Evolutionary conservation across 345 rosid species (phyloP), one percentile per base, ranked within the genome.

Genomic region (Microcos paniculata): DNA sequence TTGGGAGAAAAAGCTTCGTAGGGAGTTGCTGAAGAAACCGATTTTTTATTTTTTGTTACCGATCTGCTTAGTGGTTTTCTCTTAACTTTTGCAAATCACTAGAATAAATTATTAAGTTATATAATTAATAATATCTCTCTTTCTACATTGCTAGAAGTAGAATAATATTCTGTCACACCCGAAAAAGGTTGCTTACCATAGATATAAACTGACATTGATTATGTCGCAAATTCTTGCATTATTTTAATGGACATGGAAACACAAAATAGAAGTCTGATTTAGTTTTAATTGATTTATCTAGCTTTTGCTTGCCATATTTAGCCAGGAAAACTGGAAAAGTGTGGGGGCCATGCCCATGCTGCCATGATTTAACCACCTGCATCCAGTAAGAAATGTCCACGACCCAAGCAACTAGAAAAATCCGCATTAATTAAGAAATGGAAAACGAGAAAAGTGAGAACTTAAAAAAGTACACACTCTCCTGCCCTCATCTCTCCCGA

Each of bases 281-380:
- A 35, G 11, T 16, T 16, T 2, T 15, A 62, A 33, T 19, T 12
- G 12, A 31, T 45, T 56, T 48, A 21, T 49, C 40, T 70, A 51
- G 18, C 56, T 18, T 71, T 7, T 40, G 24, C 43, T n/a, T 52
- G 45, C 58, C 35, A 51, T 8, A 28, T 62, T 62, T 28, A 53
- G 65, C 18, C 42, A 14, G 26, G 23, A n/a, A n/a, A n/a, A n/a
- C n/a, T n/a, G n/a, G n/a, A 13, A 62, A 23, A 11, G 16, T 11
- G 16, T 10, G 35, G 16, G 76, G 40, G 40, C 40, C 40, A 35
- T 35, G 6, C 40, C 35, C 18, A 46, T 59, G 33, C 46, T 10
- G 38, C 24, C 84, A 76, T 83, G 65, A 72, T 79, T 71, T 56
- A 42, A 78, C 81, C 85, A 81, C 64, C 65, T 77, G 53, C 77